Base-by-base conservation (phyloP, 441 rosid species). In the Gossypium lobatum region DNA sequence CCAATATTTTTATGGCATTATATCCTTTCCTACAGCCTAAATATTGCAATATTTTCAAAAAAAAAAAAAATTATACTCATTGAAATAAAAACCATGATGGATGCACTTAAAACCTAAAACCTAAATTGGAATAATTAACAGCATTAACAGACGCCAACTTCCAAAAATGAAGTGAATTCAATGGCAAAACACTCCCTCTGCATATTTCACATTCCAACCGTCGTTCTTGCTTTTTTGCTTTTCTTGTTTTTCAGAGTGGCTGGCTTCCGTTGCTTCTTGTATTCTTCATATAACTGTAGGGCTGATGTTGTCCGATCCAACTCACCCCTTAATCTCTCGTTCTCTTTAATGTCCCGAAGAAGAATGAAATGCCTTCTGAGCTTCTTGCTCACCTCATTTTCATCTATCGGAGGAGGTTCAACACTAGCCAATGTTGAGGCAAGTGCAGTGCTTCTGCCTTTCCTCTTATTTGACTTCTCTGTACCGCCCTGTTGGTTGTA, bases 241-340 rank as follows among this genome's bases (percentile, higher is more conserved):
- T 59, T 82, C 59, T 79, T 76, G 58, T 77, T 53, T 60, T 73
- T 80, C 63, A 31, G 69, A 75, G 34, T 82, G 68, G 53, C 69
- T 13, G 62, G 68, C 78, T 81, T 85, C 79, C 87, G 80, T 62
- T 76, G 85, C 72, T 76, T 72, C 86, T 80, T 81, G 31, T 87
- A 84, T 74, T 85, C 91, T 34, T 90, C 88, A 34, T 84, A 82
- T 23, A 85, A 79, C 28, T 79, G 82, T 11, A 91, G 82, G 28
- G 85, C 79, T 6, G 76, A 61, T 0, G 58, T 77, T 1, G 87
- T 57, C 3, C 75, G 81, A 71, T 82, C 86, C 62, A 84, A 72
- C 71, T 88, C 89, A 3, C 70, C 58, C 66, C 91, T 84, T 80
- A 85, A 78, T 66, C 85, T 89, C 88, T 89, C 88, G 0, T 76